Conservation (phyloP, 768 basidiomycete genomes). For the Rhizopogon vesiculosus region DNA sequence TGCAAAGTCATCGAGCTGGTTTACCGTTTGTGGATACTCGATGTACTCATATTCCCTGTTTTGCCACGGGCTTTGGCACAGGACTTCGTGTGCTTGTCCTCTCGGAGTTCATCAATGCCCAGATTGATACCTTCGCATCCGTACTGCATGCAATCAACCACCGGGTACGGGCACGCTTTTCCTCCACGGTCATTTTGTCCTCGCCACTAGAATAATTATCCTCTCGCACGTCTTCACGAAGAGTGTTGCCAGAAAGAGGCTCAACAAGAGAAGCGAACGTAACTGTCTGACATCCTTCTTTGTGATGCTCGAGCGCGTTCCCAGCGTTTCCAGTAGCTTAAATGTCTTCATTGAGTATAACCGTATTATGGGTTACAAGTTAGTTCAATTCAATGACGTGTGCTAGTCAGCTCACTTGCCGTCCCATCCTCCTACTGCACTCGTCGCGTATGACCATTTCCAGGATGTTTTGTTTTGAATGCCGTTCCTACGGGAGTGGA, state of each 20-base stretch:
- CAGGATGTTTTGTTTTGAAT: conserved; percentile 69
- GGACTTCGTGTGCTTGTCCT: conserved; percentile 13
- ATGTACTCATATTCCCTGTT: too few relatives aligned
- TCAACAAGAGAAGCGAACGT: conserved; percentile 50
- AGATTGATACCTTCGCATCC: conserved; percentile 68
- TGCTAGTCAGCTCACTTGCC: conserved; percentile 59
- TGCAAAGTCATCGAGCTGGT: too few relatives aligned
- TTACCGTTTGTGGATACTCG: too few relatives aligned
- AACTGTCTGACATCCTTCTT: conserved; percentile 67
- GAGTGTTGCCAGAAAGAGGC: neutral
- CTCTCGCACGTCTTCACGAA: conserved; percentile 18
- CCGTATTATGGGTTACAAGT: conserved; percentile 50
- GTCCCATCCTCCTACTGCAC: conserved; percentile 93
- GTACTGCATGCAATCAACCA: conserved; percentile 68
- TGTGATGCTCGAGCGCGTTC: conserved; percentile 84
- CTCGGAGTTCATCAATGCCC: conserved; percentile 56
- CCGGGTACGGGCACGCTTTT: conserved; percentile 39
- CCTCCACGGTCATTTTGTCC: conserved; percentile 46
- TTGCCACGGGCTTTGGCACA: too few relatives aligned
- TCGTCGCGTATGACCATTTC: conserved; percentile 76
- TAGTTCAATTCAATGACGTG: neutral
- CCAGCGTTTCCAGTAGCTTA: conserved; percentile 81
- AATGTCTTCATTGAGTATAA: conserved; percentile 77
- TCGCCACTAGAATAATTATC: conserved; percentile 35
- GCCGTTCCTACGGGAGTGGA: conserved; percentile 20